Conservation (phyloP, 2,329 filamentous ascomycete genomes). For the Fusarium udum region DNA sequence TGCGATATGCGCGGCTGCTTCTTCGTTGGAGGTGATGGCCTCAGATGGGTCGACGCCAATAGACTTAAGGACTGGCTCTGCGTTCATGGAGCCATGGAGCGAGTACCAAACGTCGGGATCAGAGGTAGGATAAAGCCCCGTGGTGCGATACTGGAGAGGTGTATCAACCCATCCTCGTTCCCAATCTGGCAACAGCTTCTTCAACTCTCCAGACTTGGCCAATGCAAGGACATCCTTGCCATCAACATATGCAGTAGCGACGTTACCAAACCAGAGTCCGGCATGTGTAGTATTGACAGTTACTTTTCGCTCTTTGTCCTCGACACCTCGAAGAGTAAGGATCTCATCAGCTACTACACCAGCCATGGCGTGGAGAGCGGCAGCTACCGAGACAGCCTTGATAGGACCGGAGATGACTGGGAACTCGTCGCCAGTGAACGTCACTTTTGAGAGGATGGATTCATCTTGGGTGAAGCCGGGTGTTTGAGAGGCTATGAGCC, state of each 20-base stretch:
- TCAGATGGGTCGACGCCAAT: slow-evolving; percentile 50
- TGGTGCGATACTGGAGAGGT: slow-evolving; percentile 19
- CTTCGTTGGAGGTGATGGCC: slow-evolving; percentile 33
- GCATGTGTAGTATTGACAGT: slow-evolving; percentile 12
- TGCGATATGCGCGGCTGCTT: slow-evolving; percentile 37
- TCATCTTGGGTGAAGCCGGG: slow-evolving; percentile 10
- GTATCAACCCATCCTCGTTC: slow-evolving; percentile 21
- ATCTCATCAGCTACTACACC: slow-evolving; percentile 18
- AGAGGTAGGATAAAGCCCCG: slow-evolving; percentile 58
- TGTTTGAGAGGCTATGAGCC: slow-evolving; percentile 11
- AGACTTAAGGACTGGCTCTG: slow-evolving; percentile 55
- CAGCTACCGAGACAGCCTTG: slow-evolving; percentile 12
- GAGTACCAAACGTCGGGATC: slow-evolving; percentile 58
- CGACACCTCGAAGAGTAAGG: background rate
- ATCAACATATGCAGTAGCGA: slow-evolving; percentile 13
- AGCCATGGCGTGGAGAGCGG: slow-evolving; percentile 12
- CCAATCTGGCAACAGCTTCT: background rate
- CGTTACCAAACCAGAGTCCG: slow-evolving; percentile 12
- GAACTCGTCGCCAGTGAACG: background rate
- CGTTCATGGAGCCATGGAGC: slow-evolving; percentile 60
- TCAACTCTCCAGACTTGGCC: background rate
- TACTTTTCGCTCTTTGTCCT: background rate
- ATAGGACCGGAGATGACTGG: slow-evolving; percentile 17
- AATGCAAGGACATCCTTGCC: background rate
- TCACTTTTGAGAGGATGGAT: slow-evolving; percentile 8